A percentile compares a stretch with the other conserved stretches of the same genome.
phyloP scores from a whole-genome alignment of 2,329 filamentous ascomycete species.

The Xylaria sp. region DNA sequence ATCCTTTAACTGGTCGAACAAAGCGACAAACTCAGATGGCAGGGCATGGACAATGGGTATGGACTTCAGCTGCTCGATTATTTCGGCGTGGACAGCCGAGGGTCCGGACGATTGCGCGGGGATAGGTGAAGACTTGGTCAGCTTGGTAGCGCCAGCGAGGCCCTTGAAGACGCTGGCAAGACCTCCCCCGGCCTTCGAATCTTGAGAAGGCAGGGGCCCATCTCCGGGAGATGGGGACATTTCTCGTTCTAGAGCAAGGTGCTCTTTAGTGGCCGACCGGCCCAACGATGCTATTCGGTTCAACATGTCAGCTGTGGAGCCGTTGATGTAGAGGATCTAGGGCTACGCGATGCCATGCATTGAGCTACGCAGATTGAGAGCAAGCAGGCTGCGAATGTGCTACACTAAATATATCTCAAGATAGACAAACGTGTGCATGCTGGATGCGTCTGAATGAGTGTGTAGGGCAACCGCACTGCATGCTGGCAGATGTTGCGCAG shows the following conservation, averaged over 20 bases:
- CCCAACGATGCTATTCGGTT: conserved; percentile 57
- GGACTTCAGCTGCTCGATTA: conserved; percentile 59
- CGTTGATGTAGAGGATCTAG: conserved; percentile 7
- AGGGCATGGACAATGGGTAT: conserved; percentile 56
- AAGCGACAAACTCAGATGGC: conserved; percentile 63
- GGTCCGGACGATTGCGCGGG: conserved; percentile 54
- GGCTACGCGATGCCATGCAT: background rate
- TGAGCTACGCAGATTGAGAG: conserved; percentile 1
- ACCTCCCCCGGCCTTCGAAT: conserved; percentile 65
- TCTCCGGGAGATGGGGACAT: conserved; percentile 72
- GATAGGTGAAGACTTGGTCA: conserved; percentile 61
- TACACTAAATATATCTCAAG: background rate
- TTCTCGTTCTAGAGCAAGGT: conserved; percentile 52
- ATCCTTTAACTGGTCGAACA: conserved; percentile 64
- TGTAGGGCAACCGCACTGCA: background rate
- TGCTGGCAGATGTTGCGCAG: background rate
- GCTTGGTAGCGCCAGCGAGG: conserved; percentile 63
- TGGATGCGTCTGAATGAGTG: background rate
- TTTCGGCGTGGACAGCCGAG: conserved; percentile 50
- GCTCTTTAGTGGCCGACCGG: conserved; percentile 55
- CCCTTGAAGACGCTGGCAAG: conserved; percentile 73
- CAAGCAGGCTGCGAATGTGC: background rate
- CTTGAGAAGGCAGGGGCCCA: conserved; percentile 61
- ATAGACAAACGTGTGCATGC: background rate
- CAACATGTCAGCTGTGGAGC: conserved; percentile 54